Base-by-base conservation (phyloP, 1,284 basidiomycete species). In the Cutaneotrichosporon sp. region DNA sequence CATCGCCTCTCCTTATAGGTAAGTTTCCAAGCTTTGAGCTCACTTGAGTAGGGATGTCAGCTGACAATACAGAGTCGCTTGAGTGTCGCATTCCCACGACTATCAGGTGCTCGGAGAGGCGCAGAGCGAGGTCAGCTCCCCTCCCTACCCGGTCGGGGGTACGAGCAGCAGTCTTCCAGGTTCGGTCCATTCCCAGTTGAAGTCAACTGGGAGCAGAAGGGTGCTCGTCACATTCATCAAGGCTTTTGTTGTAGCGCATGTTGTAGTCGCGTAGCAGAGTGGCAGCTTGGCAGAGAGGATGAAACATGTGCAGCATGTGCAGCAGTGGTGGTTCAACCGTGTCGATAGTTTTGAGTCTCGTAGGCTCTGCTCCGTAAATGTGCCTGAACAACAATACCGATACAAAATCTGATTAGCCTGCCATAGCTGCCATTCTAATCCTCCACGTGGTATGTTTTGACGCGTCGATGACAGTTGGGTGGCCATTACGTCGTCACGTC, bases 51-150 rank as follows among this genome's bases (percentile, higher is more conserved):
- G 5, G 5, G n/a, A 40, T 22, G 11, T 40, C n/a, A 38, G 65
- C 68, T 70, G 58, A 69, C 60, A 47, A 22, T 6, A 21, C 69
- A 74, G 73, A 74, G 73, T 74, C 73, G 73, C 73, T 74, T 74
- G 73, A 58, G 62, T 58, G 67, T 66, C 66, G 66, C 62, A 55
- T 58, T 63, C 66, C 65, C 62, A 72, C 72, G 69, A 66, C 69
- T 51, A 62, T 67, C 69, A 74, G 73, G 73, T 74, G 73, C 73
- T 74, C 73, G 73, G 73, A 73, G 67, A 63, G 40, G 72, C 70
- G 64, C 34, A 73, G 73, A 74, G 66, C 66, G 65, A 72, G 60
- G 65, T 71, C 67, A 67, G 70, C 62, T 69, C 62, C 69, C 69
- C 72, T 67, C 71, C 65, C 58, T 51, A 46, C 59, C 56, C 60